These are phyloP conservation scores for Ceratobasidium sp. DNA, from an alignment of 1,284 basidiomycete genomes.

Conservation along the genomic window DNA sequence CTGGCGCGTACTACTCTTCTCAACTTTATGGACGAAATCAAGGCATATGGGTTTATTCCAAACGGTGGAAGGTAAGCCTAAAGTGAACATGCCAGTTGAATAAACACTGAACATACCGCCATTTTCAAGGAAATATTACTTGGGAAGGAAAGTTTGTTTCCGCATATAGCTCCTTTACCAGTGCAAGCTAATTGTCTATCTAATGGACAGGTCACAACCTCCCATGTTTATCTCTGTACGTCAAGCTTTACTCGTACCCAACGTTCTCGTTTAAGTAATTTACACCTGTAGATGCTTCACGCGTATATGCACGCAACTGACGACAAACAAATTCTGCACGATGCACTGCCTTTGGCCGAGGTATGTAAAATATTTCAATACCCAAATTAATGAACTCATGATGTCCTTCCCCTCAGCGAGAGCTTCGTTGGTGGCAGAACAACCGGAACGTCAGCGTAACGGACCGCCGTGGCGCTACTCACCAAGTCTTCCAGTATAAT, in stretches of 20 bases:
- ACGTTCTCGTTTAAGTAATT: too few species aligned
- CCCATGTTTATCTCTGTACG: slow-evolving; percentile 86
- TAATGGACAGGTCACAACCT: slow-evolving; percentile 93
- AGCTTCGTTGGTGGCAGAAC: slow-evolving; percentile 90
- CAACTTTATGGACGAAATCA: slow-evolving; percentile 94
- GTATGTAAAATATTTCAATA: slow-evolving; percentile 46
- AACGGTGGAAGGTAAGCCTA: slow-evolving; percentile 80
- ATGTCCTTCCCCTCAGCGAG: slow-evolving; percentile 60
- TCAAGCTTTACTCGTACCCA: too few species aligned
- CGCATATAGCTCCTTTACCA: too few species aligned
- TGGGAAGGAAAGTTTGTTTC: too few species aligned
- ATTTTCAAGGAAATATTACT: slow-evolving; percentile 73
- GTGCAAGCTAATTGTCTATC: too few species aligned
- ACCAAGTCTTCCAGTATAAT: slow-evolving; percentile 80
- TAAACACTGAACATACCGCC: not conserved
- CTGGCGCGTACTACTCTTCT: slow-evolving; percentile 83
- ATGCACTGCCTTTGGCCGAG: slow-evolving; percentile 75
- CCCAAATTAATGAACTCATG: not conserved
- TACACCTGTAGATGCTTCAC: slow-evolving; percentile 73
- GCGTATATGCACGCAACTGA: slow-evolving; percentile 72
- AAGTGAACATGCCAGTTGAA: not conserved
- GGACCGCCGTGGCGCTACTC: too few species aligned
- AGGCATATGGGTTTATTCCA: slow-evolving; percentile 87
- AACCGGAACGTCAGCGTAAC: too few species aligned
- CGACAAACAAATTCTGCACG: slow-evolving; percentile 72